Conservation (phyloP, 139 green algal genomes). For the Chlorella vulgaris region DNA sequence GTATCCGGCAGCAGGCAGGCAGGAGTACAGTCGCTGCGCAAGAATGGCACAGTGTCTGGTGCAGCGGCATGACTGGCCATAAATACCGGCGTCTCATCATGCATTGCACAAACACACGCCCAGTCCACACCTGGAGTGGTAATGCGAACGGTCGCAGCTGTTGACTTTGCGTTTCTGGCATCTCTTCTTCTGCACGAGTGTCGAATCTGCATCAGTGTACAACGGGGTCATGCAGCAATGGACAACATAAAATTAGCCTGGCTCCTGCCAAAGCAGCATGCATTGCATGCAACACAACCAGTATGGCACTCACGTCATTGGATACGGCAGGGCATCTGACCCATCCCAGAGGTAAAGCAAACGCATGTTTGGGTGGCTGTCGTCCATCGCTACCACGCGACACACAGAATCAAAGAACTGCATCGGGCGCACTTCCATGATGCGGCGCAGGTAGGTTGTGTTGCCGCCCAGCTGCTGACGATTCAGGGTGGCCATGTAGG, state of each 20-base stretch:
- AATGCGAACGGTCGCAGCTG: slow-evolving; percentile 20
- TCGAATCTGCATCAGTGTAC: slow-evolving; percentile 17
- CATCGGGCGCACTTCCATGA: slow-evolving; percentile 31
- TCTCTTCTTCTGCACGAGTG: slow-evolving; percentile 10
- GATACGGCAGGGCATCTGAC: slow-evolving; percentile 46
- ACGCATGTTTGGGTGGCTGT: background rate
- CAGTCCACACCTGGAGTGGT: slow-evolving; percentile 5
- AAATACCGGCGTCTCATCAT: background rate
- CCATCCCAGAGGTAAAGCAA: slow-evolving; percentile 54
- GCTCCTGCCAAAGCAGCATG: too few species aligned
- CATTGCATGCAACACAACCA: too few species aligned
- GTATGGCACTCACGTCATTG: slow-evolving; percentile 12
- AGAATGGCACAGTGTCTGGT: background rate
- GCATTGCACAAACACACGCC: background rate
- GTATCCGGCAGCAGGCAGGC: background rate
- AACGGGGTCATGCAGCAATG: background rate
- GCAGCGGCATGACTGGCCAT: background rate
- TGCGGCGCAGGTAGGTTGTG: slow-evolving; percentile 39
- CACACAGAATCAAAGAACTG: slow-evolving; percentile 43
- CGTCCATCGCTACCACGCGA: slow-evolving; percentile 24
- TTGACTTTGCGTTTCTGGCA: background rate
- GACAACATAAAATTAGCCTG: too few species aligned
- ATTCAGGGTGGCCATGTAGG: slow-evolving; percentile 1
- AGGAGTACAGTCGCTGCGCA: background rate
- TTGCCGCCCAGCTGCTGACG: background rate